phyloP scores from a whole-genome alignment of 176 grass and related monocot species.

The Bothriochloa decipiens region DNA sequence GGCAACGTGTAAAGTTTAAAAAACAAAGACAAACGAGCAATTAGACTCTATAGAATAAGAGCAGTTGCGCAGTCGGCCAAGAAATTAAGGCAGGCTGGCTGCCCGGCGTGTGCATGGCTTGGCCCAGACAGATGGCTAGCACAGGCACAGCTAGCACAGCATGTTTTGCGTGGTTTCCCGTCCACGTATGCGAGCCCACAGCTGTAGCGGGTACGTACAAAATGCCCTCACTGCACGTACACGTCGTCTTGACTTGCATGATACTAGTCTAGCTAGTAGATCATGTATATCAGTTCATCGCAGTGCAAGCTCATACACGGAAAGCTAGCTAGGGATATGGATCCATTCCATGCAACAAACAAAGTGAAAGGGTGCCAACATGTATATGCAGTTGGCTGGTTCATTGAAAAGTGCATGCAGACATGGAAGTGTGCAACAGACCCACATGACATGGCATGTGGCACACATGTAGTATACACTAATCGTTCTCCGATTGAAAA shows the following conservation, averaged over 20 bases:
- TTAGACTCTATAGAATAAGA: too few relatives aligned
- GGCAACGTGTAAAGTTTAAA: too few relatives aligned
- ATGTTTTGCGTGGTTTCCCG: neutral
- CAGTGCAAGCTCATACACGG: neutral
- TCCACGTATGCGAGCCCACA: neutral
- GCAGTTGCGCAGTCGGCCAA: too few relatives aligned
- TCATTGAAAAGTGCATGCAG: neutral
- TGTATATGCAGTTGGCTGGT: neutral
- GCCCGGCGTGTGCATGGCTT: neutral
- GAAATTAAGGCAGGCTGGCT: neutral
- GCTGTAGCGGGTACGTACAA: neutral
- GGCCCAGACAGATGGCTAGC: neutral
- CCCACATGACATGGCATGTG: neutral
- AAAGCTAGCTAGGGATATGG: neutral
- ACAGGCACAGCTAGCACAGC: neutral
- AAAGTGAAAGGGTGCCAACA: neutral
- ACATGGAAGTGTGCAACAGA: neutral
- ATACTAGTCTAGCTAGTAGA: neutral
- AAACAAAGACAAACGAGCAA: too few relatives aligned
- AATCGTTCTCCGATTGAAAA: neutral
- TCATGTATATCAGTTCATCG: neutral
- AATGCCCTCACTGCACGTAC: neutral
- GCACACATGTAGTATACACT: too few relatives aligned
- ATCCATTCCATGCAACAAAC: constrained; percentile 13
- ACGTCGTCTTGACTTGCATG: neutral